Percentiles rank a stretch among this genome's conserved stretches.
phyloP scores from a whole-genome alignment of 108 stramenopile genomes.

The Hondaea fermentalgiana region DNA sequence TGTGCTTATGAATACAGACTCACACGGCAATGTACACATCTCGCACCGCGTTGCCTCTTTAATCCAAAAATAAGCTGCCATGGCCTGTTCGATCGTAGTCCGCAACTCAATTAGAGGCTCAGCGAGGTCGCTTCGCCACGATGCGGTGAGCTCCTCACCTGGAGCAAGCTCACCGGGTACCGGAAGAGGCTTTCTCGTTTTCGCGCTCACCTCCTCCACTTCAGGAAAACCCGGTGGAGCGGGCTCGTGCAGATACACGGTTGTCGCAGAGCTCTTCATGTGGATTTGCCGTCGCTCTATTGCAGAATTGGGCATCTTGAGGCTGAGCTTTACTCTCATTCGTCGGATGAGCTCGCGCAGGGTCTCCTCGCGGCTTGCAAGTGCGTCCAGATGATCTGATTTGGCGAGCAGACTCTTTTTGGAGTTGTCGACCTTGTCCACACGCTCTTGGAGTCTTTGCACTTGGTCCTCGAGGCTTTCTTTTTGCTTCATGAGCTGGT shows the following conservation, averaged over 20 bases:
- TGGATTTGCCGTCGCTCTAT: too few relatives aligned
- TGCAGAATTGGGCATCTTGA: too few relatives aligned
- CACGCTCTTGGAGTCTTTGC: not conserved
- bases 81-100: not conserved
- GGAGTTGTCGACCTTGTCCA: not conserved
- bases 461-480: not conserved
- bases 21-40: not conserved
- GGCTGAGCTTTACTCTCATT: too few relatives aligned
- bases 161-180: not conserved
- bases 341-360: too few relatives aligned
- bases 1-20: not conserved
- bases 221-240: too few relatives aligned
- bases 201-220: not conserved
- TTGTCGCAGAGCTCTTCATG: too few relatives aligned
- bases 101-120: not conserved
- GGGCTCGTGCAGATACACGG: too few relatives aligned
- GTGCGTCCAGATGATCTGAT: too few relatives aligned
- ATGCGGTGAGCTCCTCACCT: not conserved
- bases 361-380: too few relatives aligned
- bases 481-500: not conserved
- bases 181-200: not conserved
- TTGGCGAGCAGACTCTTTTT: too few relatives aligned
- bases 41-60: not conserved
- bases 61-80: not conserved
- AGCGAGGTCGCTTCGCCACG: not conserved